phyloP scores from a whole-genome alignment of 768 basidiomycete species.

The Tylopilus cervinicoccineus region DNA sequence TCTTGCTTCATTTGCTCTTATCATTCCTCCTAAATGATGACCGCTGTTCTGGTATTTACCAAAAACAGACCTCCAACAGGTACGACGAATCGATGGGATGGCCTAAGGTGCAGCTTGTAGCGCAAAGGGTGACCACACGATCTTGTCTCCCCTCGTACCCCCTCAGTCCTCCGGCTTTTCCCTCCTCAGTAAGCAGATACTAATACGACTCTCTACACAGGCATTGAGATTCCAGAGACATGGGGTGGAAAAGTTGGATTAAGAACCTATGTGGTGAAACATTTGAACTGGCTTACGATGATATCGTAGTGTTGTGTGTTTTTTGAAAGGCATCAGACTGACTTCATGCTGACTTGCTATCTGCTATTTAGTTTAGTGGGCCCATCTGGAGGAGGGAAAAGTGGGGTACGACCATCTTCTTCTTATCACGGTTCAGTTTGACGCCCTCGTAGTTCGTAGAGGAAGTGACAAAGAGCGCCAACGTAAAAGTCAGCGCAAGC shows the following conservation, averaged over 20 bases:
- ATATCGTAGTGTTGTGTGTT: conserved; percentile 20
- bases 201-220: not conserved
- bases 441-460: conserved; percentile 7
- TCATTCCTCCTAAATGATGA: not conserved
- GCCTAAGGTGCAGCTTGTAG: not conserved
- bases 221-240: not conserved
- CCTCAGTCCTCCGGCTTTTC: too few species aligned
- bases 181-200: not conserved
- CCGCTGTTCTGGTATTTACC: not conserved
- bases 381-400: conserved; percentile 20
- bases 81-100: not conserved
- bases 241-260: not conserved
- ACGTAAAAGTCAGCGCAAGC: not conserved
- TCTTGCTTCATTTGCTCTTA: not conserved
- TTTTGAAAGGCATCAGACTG: not conserved
- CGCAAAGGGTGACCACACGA: not conserved
- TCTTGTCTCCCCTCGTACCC: not conserved
- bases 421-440: not conserved
- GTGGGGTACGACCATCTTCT: conserved; percentile 6
- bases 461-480: not conserved
- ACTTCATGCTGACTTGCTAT: not conserved
- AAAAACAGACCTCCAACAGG: not conserved
- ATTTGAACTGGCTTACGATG: conserved; percentile 1
- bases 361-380: conserved; percentile 11
- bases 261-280: not conserved